Evolutionary conservation across 805 yeast genomes (phyloP), one percentile per base, ranked within the genome.

Genomic region (Myxozyma vanderwaltii): DNA sequence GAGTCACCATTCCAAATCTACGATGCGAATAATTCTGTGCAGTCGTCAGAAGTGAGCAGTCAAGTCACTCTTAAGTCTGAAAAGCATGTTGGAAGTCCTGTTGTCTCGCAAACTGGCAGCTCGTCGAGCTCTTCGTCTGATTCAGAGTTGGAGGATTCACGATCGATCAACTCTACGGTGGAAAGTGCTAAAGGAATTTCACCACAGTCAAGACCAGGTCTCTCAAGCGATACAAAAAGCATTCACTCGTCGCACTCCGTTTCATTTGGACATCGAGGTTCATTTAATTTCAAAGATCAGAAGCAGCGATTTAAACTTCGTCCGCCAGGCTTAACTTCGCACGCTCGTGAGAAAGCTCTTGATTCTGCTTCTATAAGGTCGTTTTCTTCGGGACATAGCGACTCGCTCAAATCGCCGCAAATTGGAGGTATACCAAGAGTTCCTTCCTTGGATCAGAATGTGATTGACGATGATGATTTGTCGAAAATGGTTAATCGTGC

Each of bases 401-500:
- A 59, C 10, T 10, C 29, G 15, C 12, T 40, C 21, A 44, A 38
- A 44, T 4, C 33, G 24, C 21, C 52, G 8, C 46, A 41, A 2
- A 19, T 24, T 21, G 46, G 46, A 23, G 21, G 35, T 8, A 31
- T 40, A 21, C 21, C 31, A 17, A 29, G 44, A 5, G 15, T 13
- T 21, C 40, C 21, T 17, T 43, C 41, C 33, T 38, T 19, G 10
- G 48, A 43, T 10, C 54, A 33, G 41, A 29, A 12, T 23, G 15
- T 19, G 19, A 23, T 43, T 21, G 50, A 43, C 15, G 33, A 39
- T 29, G 66, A 57, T 35, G 65, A 63, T 21, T 41, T 82, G 21
- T 76, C 82, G 26, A 80, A 82, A 63, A 90, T 92, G 96, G 74
- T 90, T 4, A 74, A 77, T 46, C 76, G 97, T 49, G 89, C 97